Conservation (phyloP, 1,139 yeast species). For the Lizanozyma gosingica region DNA sequence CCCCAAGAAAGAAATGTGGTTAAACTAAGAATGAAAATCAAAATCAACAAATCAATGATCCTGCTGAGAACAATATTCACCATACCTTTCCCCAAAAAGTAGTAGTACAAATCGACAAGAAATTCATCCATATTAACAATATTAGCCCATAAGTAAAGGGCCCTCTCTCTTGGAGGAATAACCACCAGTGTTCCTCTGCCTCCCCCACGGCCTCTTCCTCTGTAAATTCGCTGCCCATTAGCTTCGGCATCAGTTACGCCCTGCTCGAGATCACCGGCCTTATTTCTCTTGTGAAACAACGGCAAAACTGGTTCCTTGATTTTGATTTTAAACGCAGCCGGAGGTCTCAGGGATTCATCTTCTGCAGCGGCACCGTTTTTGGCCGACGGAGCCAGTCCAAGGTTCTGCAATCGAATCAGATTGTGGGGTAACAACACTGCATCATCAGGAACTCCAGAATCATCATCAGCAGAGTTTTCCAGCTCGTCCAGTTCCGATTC, state of each 20-base stretch:
- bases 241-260: slow-evolving; percentile 6
- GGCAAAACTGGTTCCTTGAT: slow-evolving; percentile 2
- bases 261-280: slow-evolving; percentile 9
- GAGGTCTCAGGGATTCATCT: slow-evolving; percentile 1
- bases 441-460: slow-evolving; percentile 2
- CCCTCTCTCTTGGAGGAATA: slow-evolving; percentile 63
- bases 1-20: slow-evolving; percentile 80
- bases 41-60: slow-evolving; percentile 57
- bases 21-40: slow-evolving; percentile 69
- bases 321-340: slow-evolving; percentile 4
- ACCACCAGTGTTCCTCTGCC: slow-evolving; percentile 10
- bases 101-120: slow-evolving; percentile 71
- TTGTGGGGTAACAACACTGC: slow-evolving; percentile 1
- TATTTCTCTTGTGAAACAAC: slow-evolving; percentile 3
- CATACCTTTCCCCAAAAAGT: slow-evolving; percentile 80
- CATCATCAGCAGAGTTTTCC: slow-evolving; percentile 1
- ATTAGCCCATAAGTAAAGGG: slow-evolving; percentile 94
- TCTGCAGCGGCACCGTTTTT: neutral
- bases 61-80: slow-evolving; percentile 63
- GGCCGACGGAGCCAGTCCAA: neutral
- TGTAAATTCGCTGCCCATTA: neutral
- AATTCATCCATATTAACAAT: slow-evolving; percentile 85
- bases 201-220: slow-evolving; percentile 1
- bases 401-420: slow-evolving; percentile 1
- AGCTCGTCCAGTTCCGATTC: slow-evolving; percentile 2